Evolutionary conservation across 371 early-diverging fungal species (phyloP), one percentile per base, ranked within the genome.

Genomic region (Rhizopus microsporus): DNA sequence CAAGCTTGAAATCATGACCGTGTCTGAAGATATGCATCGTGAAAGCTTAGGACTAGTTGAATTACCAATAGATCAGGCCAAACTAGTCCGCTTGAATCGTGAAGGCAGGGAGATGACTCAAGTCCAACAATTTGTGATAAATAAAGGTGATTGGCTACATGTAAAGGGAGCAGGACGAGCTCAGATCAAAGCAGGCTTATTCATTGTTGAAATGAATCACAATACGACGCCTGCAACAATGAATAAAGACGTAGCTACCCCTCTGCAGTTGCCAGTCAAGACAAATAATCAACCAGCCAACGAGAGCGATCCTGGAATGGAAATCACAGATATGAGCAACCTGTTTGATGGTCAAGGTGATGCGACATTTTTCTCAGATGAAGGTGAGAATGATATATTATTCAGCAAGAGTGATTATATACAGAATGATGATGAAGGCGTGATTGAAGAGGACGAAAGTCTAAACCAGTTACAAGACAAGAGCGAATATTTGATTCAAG

Each of bases 91-190:
- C 16, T 65, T 68, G 62, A 52, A 62, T 29, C 40, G 68, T 12
- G 70, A 66, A 15, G 62, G 65, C 23, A 56, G 61, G 12, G 54
- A 65, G 5, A 65, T 71, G 9, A 32, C 58, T 15, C 65, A 68
- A 35, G 56, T 77, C 30, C 63, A 72, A 29, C 59, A 63, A 8
- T 77, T 67, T 63, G 77, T 77, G 0, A 65, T 69, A 1, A 68
- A 77, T 47, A 77, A 74, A 44, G 77, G 77, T 5, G 57, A 60
- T 10, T 77, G 77, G 77, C 23, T 57, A 7, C 8, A 60, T 0
- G 15, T 74, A 12, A 12, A 31, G 16, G 56, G 51, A 1, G 56
- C 55, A 23, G 56, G 50, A n/a, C 54, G 55, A 35, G 56, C 57
- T 15, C 57, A 66, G 34, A 65, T 67, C 34, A 69, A 72, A 40